These are phyloP conservation scores for Vigna radiata DNA, from an alignment of 306 rosid genomes.

Conservation along the genomic window DNA sequence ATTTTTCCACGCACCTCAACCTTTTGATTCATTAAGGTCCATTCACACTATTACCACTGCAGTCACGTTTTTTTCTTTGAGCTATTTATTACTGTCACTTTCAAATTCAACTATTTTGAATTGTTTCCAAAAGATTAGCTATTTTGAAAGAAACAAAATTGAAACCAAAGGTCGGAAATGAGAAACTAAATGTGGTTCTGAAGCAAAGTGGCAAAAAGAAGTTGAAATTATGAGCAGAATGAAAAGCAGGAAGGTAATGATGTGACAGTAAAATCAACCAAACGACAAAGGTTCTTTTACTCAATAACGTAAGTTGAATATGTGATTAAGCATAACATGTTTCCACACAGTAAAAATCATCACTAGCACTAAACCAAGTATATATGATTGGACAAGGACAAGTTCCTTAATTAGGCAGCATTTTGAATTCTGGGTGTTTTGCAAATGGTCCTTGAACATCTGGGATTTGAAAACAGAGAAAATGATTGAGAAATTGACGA, in stretches of 20 bases:
- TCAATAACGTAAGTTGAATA: too few relatives aligned
- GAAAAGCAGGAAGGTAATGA: not conserved
- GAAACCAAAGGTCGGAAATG: not conserved
- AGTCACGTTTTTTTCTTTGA: too few relatives aligned
- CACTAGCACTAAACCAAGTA: too few relatives aligned
- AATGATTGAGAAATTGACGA: constrained; percentile 51
- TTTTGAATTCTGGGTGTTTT: constrained; percentile 35
- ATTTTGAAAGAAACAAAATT: constrained; percentile 12
- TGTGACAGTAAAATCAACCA: constrained; percentile 29
- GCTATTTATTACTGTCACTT: too few relatives aligned
- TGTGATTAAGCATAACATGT: too few relatives aligned
- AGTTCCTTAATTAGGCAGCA: constrained; percentile 17
- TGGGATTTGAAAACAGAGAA: not conserved
- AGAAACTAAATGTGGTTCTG: constrained; percentile 39
- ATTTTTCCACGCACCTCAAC: too few relatives aligned
- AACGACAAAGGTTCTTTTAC: not conserved
- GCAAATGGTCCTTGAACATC: constrained; percentile 12
- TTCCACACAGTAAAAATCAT: too few relatives aligned
- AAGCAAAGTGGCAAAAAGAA: constrained; percentile 35
- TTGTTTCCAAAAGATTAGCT: too few relatives aligned
- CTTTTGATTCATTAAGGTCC: too few relatives aligned
- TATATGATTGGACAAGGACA: not conserved
- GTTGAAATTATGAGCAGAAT: not conserved
- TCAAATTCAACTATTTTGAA: too few relatives aligned
- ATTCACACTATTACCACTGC: too few relatives aligned